Evolutionary conservation across 1,284 basidiomycete species (phyloP), one percentile per base, ranked within the genome.

Genomic region (Leucoagaricus sp.): DNA sequence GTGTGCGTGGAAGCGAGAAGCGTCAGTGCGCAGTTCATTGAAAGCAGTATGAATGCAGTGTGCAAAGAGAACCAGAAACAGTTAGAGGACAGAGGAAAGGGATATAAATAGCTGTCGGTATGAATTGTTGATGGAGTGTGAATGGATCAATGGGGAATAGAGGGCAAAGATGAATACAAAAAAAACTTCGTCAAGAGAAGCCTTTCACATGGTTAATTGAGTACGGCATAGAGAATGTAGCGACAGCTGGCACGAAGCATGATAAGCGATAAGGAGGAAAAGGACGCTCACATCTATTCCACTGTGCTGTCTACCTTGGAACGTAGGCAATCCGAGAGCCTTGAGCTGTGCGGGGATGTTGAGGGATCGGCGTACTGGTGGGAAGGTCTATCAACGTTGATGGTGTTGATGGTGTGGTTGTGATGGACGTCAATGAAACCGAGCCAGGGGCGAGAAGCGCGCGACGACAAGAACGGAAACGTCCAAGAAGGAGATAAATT

Each of bases 271-370:
- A 44, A 42, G 44, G 56, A 47, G 56, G 17, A 21, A 8, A 13
- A 31, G 47, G 10, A 12, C 56, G 85, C 90, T 77, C 63, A 94
- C 93, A 70, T 94, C 92, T 41, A 96, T 89, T 19, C 94, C 94
- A 64, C 86, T 87, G 71, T 97, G 94, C 59, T 86, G 81, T 63
- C 91, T 82, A 13, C 94, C 94, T 68, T 87, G 74, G 66, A 97
- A 97, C 1, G 78, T 73, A 21, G 78, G 73, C 44, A 90, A 72
- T 17, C 76, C 80, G 33, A 91, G 80, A 26, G 76, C 75, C 51
- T 76, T 77, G 47, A 89, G 75, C 65, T 90, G 87, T 29, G 78
- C 76, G 53, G 82, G 66, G 53, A 91, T 87, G 62, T 89, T 89
- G 49, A 89, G 69, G 21, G 81, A 67, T 26, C 69, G 64, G 38